A percentile compares a stretch with the other conserved stretches of the same genome.
Evolutionary conservation across 2,329 filamentous ascomycete species (phyloP).

Genomic region (Trichophyton verrucosum): DNA sequence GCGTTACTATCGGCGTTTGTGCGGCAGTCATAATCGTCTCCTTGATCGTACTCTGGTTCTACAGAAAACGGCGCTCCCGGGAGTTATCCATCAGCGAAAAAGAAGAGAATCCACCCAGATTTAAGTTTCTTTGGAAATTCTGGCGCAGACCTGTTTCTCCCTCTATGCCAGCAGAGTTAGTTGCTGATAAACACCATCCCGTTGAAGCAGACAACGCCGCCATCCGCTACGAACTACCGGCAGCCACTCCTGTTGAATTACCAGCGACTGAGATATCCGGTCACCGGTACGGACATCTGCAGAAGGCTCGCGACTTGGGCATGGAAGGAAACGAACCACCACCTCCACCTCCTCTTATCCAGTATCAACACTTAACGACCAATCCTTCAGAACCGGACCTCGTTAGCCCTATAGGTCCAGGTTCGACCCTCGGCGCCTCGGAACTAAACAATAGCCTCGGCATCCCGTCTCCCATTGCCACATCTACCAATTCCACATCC

Average conservation of each 20-base stretch:
- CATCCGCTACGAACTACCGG: conserved; percentile 15
- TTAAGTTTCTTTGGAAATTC: conserved; percentile 8
- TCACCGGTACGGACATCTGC: not conserved
- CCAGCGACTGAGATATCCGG: conserved; percentile 6
- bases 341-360: not conserved
- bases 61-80: not conserved
- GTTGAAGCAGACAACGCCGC: conserved; percentile 17
- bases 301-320: not conserved
- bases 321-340: not conserved
- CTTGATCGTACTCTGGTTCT: conserved; percentile 7
- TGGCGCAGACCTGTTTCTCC: conserved; percentile 6
- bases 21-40: conserved; percentile 5
- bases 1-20: conserved; percentile 9
- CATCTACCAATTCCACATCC: conserved; percentile 5
- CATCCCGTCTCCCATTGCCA: conserved; percentile 9
- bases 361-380: not conserved
- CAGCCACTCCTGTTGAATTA: conserved; percentile 6
- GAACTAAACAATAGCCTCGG: conserved; percentile 4
- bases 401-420: conserved; percentile 10
- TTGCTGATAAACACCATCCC: conserved; percentile 17
- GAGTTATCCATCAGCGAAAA: not conserved
- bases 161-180: conserved; percentile 13
- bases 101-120: not conserved
- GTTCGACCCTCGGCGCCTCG: not conserved
- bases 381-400: conserved; percentile 1